A percentile compares a stretch with the other conserved stretches of the same genome.
These are phyloP conservation scores for Margaritispora aquatica DNA, from an alignment of 495 filamentous ascomycete species.

Conservation along the genomic window DNA sequence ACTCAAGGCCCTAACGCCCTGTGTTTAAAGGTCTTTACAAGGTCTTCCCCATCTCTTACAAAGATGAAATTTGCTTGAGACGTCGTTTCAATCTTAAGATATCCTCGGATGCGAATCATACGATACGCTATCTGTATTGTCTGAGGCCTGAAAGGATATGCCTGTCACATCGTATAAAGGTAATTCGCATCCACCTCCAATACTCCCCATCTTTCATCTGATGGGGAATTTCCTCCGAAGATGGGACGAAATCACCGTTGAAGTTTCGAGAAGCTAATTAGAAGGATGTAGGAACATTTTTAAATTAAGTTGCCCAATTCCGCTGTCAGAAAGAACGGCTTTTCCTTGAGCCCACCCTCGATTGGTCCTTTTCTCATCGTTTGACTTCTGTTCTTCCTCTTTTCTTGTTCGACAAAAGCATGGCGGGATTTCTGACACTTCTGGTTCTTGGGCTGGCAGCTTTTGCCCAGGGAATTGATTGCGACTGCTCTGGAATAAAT, in stretches of 20 bases:
- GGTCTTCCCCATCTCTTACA: not conserved
- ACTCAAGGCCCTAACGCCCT: not conserved
- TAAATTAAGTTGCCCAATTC: not conserved
- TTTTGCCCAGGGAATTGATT: not conserved
- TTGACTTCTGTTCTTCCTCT: no score
- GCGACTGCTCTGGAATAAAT: conserved; percentile 6
- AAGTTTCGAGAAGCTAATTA: not conserved
- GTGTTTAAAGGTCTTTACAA: not conserved
- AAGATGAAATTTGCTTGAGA: not conserved
- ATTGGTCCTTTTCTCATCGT: not conserved
- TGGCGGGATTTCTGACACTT: not conserved
- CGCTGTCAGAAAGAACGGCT: not conserved
- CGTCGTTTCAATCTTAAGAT: not conserved
- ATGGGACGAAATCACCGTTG: not conserved
- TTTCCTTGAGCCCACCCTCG: not conserved
- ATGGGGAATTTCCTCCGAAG: not conserved
- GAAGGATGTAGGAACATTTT: not conserved
- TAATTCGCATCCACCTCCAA: not conserved
- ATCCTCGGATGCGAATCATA: not conserved
- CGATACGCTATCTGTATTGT: not conserved
- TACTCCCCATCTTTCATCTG: not conserved
- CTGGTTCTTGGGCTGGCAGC: not conserved
- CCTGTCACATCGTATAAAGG: not conserved
- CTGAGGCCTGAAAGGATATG: not conserved
- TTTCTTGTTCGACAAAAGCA: not conserved